phyloP scores from a whole-genome alignment of 1,139 yeast species.

The Geotrichum histeridarum region DNA sequence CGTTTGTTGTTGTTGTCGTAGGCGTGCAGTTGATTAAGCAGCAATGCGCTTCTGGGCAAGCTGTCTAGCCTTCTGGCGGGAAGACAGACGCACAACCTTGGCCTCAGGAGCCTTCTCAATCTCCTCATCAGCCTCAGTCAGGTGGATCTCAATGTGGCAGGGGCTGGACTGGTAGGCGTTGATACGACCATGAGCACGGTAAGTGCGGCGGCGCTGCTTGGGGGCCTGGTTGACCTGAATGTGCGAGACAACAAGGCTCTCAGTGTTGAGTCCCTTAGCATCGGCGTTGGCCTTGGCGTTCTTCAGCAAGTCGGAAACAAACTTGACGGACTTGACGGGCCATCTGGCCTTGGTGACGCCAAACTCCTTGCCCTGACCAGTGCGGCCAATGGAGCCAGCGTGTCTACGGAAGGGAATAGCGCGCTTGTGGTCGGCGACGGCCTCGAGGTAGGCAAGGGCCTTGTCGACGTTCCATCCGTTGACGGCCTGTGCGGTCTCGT shows the following conservation, averaged over 20 bases:
- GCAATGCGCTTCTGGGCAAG: constrained; percentile 74
- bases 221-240: constrained; percentile 99
- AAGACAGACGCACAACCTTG: constrained; percentile 62
- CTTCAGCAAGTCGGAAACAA: constrained; percentile 87
- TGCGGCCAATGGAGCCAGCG: constrained; percentile 95
- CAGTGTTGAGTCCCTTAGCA: constrained; percentile 94
- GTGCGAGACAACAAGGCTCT: constrained; percentile 92
- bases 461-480: constrained; percentile 95
- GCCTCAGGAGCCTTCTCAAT: constrained; percentile 86
- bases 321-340: constrained; percentile 98
- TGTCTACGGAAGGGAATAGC: constrained; percentile 99
- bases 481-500: constrained; percentile 98
- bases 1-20: not conserved
- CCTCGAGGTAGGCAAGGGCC: constrained; percentile 95
- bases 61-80: constrained; percentile 92
- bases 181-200: constrained; percentile 99
- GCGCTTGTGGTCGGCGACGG: constrained; percentile 97
- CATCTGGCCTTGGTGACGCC: constrained; percentile 99
- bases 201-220: constrained; percentile 99
- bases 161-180: constrained; percentile 98
- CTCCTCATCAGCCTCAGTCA: constrained; percentile 92
- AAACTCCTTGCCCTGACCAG: constrained; percentile 99
- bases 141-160: constrained; percentile 95
- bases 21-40: constrained; percentile 29
- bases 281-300: constrained; percentile 99